A percentile compares a stretch with the other conserved stretches of the same genome.
These are phyloP conservation scores for Carex parvula DNA, from an alignment of 176 grass and related monocot genomes.

Conservation along the genomic window DNA sequence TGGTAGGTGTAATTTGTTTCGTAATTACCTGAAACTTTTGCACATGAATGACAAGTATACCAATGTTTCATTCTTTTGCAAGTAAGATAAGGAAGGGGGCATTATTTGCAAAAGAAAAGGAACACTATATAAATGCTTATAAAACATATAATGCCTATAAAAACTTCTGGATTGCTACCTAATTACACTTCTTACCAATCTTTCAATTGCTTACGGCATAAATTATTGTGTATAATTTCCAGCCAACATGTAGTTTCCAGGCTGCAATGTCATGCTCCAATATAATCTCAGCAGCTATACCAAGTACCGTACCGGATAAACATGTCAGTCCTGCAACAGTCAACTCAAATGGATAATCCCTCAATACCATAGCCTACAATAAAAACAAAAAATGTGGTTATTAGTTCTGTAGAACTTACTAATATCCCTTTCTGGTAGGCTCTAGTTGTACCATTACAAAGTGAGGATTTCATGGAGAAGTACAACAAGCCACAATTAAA, in stretches of 20 bases:
- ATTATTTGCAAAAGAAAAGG: background rate
- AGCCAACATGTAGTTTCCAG: slow-evolving; percentile 31
- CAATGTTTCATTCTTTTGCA: background rate
- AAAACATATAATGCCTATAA: background rate
- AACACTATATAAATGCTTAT: background rate
- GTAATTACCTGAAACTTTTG: background rate
- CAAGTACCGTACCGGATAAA: slow-evolving; percentile 28
- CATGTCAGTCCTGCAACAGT: slow-evolving; percentile 29
- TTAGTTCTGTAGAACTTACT: background rate
- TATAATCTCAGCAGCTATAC: slow-evolving; percentile 12
- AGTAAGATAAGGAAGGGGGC: background rate
- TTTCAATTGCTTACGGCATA: slow-evolving; percentile 28
- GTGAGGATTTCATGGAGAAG: background rate
- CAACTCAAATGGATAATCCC: slow-evolving; percentile 30
- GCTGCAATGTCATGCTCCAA: slow-evolving; percentile 22
- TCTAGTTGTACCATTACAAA: background rate
- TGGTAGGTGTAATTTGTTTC: background rate
- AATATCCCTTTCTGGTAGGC: background rate
- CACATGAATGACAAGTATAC: background rate
- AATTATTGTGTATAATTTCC: slow-evolving; percentile 25
- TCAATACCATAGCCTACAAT: slow-evolving; percentile 23
- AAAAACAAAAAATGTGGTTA: background rate
- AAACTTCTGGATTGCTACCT: background rate
- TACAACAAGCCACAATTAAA: background rate
- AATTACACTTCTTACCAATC: background rate